phyloP scores from a whole-genome alignment of 352 stramenopile genomes.

The Phytophthora crassamura region DNA sequence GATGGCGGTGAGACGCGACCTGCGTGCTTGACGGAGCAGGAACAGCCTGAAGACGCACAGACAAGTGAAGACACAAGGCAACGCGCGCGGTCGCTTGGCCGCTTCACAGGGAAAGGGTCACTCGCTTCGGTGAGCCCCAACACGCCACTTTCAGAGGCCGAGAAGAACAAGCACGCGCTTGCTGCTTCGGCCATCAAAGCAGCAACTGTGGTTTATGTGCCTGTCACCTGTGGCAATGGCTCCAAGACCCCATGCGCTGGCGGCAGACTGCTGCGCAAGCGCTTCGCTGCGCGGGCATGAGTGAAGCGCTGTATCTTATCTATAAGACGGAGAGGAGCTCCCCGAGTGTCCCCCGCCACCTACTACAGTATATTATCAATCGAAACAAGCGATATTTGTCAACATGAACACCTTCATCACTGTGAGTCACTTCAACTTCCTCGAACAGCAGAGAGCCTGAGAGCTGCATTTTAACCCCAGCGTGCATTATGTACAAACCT shows the following conservation, averaged over 20 bases:
- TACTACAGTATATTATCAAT: conserved; percentile 30
- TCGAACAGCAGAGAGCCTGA: background rate
- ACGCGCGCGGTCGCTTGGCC: conserved; percentile 29
- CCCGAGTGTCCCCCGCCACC: conserved; percentile 6
- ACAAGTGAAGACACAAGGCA: conserved; percentile 23
- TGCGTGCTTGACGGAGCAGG: conserved; percentile 8
- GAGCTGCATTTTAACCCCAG: background rate
- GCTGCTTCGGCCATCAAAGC: conserved; percentile 24
- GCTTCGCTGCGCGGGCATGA: conserved; percentile 32
- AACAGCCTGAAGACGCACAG: conserved; percentile 9
- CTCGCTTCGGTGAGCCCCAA: conserved; percentile 34
- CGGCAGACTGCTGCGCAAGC: conserved; percentile 37
- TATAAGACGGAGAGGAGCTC: conserved; percentile 23
- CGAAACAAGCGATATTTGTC: conserved; percentile 19
- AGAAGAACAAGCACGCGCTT: conserved; percentile 36
- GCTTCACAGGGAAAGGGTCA: conserved; percentile 33
- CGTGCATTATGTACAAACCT: conserved; percentile 24
- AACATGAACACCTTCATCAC: background rate
- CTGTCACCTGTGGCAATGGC: conserved; percentile 17
- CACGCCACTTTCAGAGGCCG: conserved; percentile 15
- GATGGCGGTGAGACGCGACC: conserved; percentile 14
- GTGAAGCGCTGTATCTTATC: conserved; percentile 32
- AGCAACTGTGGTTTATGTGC: conserved; percentile 12
- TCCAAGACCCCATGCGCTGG: conserved; percentile 22
- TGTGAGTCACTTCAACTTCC: background rate